These are phyloP conservation scores for Chenopodium suecicum DNA, from an alignment of 148 eudicot species.

Conservation along the genomic window DNA sequence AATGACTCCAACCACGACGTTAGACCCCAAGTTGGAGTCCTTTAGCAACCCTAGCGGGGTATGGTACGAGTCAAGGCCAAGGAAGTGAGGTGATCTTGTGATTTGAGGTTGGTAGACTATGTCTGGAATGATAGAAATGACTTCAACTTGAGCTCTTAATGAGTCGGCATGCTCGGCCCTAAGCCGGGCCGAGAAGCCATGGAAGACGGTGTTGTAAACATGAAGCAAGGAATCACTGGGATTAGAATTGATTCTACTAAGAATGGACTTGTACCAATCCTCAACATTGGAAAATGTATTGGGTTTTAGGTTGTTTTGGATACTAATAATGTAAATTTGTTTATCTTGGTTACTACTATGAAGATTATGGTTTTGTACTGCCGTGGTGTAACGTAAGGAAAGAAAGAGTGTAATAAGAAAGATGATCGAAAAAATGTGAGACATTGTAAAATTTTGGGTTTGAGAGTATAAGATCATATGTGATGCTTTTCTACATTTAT, in stretches of 20 bases:
- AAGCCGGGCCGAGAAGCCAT: constrained; percentile 32
- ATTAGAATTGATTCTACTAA: background rate
- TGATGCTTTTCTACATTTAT: background rate
- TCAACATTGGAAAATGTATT: constrained; percentile 8
- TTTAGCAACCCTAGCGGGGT: constrained; percentile 17
- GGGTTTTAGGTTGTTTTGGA: constrained; percentile 23
- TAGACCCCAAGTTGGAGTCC: constrained; percentile 24
- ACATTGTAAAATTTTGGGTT: background rate
- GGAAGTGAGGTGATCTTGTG: constrained; percentile 34
- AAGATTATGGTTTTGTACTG: background rate
- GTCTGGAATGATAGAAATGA: constrained; percentile 19
- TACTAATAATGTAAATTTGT: constrained; percentile 28
- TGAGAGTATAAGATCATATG: background rate
- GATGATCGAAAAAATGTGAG: background rate
- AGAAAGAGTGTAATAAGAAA: background rate
- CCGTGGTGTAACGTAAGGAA: background rate
- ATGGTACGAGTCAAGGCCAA: constrained; percentile 28
- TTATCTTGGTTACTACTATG: background rate
- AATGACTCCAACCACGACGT: constrained; percentile 55
- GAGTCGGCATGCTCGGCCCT: constrained; percentile 14
- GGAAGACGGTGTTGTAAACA: constrained; percentile 25
- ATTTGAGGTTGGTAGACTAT: constrained; percentile 19
- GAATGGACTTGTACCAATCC: constrained; percentile 29
- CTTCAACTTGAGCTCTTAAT: constrained; percentile 13
- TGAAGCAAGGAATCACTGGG: constrained; percentile 14